Evolutionary conservation across 1,284 basidiomycete species (phyloP), one percentile per base, ranked within the genome.

Genomic region (Amylostereum areolatum): DNA sequence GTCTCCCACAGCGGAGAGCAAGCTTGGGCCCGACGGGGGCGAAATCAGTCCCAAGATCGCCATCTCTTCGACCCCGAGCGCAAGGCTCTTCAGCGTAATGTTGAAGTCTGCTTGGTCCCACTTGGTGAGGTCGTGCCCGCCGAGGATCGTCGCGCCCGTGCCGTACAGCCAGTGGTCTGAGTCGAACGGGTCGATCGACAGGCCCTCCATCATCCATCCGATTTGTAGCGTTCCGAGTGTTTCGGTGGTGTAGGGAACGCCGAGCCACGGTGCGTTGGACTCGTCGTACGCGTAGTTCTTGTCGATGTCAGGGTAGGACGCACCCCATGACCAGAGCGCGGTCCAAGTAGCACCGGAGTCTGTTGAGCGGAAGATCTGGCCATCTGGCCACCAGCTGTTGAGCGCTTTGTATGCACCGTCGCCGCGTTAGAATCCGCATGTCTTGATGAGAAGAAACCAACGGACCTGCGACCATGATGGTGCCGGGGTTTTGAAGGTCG

Each of bases 111-210:
- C 70, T 0, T 72, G 70, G 56, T 84, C 81, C 81, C 81, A 83
- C 63, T 80, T 63, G 12, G 64, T 55, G 37, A 73, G 58, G 55
- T 84, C 78, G 48, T 71, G 75, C 5, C 80, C 77, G 7, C 81
- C 82, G 42, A 78, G 77, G 36, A 83, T 70, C 3, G 66, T 82
- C n/a, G 68, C 72, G 34, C 80, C 80, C 27, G 80, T 84, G 27
- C 81, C 80, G 59, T 83, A 84, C 12, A 84, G 63, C 79, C 78
- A 82, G 59, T 83, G 80, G 59, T 83, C 74, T 1, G 77, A 80
- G 59, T 83, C 75, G 57, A 81, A 78, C 2, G 81, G 81, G 60
- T 84, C 74, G 49, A 83, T 83, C 9, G 64, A 68, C 41, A 83
- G 62, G 11, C 75, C 74, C 33, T 78, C 71, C 71, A 75, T 74